A percentile compares a stretch with the other conserved stretches of the same genome.
Evolutionary conservation across 202 grass and related monocot genomes (phyloP).

Genomic region (Panicum hallii): DNA sequence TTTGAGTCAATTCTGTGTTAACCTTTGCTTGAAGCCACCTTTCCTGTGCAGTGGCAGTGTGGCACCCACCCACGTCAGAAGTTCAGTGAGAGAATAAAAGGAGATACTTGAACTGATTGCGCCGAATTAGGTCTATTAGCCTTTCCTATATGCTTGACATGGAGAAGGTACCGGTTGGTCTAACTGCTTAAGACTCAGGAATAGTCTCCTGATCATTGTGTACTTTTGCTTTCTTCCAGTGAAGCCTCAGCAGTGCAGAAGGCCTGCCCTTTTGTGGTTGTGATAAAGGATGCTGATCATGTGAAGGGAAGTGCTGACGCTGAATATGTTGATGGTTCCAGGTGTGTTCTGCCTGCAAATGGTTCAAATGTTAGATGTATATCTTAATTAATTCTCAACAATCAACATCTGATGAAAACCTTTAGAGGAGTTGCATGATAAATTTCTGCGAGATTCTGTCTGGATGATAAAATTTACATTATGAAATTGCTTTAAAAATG

Average conservation of each 20-base stretch:
- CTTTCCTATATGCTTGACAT: slow-evolving; percentile 15
- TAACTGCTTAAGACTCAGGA: slow-evolving; percentile 38
- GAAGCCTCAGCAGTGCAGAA: not conserved
- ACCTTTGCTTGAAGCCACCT: not conserved
- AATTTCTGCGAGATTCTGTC: slow-evolving; percentile 30
- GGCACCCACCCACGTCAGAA: not conserved
- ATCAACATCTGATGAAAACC: slow-evolving; percentile 1
- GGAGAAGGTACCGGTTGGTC: slow-evolving; percentile 42
- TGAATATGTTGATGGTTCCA: slow-evolving; percentile 8
- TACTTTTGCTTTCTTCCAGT: slow-evolving; percentile 44
- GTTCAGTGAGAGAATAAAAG: slow-evolving; percentile 28
- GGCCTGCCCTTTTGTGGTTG: slow-evolving; percentile 3
- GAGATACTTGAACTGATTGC: slow-evolving; percentile 20
- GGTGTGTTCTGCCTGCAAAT: not conserved
- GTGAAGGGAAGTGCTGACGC: not conserved
- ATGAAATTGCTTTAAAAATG: slow-evolving; percentile 23
- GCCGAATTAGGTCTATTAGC: not conserved
- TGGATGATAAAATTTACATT: not conserved
- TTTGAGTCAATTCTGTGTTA: not conserved
- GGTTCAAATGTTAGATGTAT: slow-evolving; percentile 12
- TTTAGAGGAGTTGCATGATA: not conserved
- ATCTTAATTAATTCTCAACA: not conserved
- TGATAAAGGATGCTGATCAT: slow-evolving; percentile 27
- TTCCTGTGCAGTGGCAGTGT: not conserved
- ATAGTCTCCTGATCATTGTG: slow-evolving; percentile 36